phyloP scores from a whole-genome alignment of 257 asterid species.

The Ajuga chamaepitys region DNA sequence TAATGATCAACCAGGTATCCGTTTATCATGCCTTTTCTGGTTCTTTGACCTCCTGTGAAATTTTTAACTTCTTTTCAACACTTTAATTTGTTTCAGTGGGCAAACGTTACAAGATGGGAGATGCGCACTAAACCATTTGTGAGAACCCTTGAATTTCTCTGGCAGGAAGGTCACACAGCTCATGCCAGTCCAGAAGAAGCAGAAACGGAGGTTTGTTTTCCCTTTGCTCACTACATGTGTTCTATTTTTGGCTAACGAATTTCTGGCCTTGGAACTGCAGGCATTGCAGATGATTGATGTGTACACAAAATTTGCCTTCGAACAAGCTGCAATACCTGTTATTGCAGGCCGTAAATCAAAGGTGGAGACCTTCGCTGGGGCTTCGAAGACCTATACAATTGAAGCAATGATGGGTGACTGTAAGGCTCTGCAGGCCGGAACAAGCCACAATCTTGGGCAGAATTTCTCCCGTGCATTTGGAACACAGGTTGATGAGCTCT shows the following conservation, averaged over 20 bases:
- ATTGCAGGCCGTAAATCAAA: conserved; percentile 91
- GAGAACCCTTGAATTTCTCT: conserved; percentile 91
- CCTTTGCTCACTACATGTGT: conserved; percentile 8
- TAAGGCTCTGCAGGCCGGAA: conserved; percentile 98
- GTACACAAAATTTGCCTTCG: conserved; percentile 82
- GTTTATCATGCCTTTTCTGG: conserved; percentile 4
- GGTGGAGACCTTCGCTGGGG: conserved; percentile 96
- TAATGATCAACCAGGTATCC: conserved; percentile 92
- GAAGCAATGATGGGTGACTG: conserved; percentile 99
- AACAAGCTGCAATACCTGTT: conserved; percentile 99
- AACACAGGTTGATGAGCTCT: conserved; percentile 56
- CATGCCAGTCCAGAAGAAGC: conserved; percentile 93
- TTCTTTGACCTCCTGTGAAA: background rate
- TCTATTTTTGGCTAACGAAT: conserved; percentile 22
- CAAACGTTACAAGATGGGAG: conserved; percentile 98
- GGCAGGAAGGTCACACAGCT: conserved; percentile 99
- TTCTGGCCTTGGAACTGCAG: conserved; percentile 49
- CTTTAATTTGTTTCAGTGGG: conserved; percentile 63
- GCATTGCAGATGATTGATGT: conserved; percentile 94
- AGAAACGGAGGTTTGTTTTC: conserved; percentile 68
- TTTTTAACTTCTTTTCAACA: background rate
- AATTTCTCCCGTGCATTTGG: conserved; percentile 94
- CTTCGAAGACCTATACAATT: conserved; percentile 85
- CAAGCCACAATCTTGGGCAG: conserved; percentile 99
- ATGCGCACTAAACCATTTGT: conserved; percentile 97